Evolutionary conservation across 1,284 basidiomycete genomes (phyloP).

Genomic region (Malassezia arunalokei): DNA sequence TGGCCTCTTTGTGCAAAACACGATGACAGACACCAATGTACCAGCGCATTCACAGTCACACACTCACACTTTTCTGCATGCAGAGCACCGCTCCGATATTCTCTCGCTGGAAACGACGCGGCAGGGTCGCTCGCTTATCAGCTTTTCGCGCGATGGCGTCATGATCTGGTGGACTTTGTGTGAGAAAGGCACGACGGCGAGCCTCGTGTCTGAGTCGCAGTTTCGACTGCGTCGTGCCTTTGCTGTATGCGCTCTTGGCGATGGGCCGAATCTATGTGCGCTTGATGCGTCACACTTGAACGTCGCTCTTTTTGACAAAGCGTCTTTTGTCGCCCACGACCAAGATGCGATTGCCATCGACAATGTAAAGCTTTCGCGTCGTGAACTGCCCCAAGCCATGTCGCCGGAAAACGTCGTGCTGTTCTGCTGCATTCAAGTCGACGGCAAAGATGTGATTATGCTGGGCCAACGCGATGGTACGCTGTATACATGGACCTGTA

Average conservation of each 20-base stretch:
- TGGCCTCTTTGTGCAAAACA: constrained; percentile 13
- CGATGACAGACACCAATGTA: background rate
- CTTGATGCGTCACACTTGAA: background rate
- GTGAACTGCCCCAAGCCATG: background rate
- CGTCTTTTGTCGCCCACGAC: background rate
- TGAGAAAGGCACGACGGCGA: background rate
- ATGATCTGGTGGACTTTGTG: constrained; percentile 8
- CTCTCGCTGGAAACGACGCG: background rate
- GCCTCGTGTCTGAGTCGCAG: constrained; percentile 1
- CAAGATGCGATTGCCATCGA: background rate
- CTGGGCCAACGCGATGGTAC: background rate
- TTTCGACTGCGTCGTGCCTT: constrained; percentile 4
- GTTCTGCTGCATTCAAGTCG: background rate
- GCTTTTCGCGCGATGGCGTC: constrained; percentile 12
- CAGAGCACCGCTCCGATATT: constrained; percentile 14
- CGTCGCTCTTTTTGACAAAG: background rate
- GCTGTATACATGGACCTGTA: background rate
- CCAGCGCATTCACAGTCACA: background rate
- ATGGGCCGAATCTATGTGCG: background rate
- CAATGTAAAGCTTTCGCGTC: background rate
- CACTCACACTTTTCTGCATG: constrained; percentile 2
- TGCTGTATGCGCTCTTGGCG: background rate
- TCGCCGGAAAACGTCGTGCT: background rate
- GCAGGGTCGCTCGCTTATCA: background rate
- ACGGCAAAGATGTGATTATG: background rate